phyloP scores from a whole-genome alignment of 2,329 filamentous ascomycete genomes.

The Sarocladiaceae sp. region DNA sequence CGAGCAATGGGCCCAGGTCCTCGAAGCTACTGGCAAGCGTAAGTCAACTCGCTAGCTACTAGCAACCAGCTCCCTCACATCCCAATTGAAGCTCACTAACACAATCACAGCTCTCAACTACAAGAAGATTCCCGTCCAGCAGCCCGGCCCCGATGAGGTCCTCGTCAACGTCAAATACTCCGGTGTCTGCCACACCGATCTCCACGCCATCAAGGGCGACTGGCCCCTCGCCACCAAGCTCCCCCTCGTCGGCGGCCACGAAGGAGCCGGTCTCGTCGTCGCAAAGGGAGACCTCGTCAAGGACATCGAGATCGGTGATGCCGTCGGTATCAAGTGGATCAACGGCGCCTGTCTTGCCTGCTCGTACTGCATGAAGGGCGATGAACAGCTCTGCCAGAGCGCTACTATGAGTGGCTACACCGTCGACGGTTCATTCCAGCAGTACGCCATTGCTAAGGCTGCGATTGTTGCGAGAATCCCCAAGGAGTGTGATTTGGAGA shows the following conservation, averaged over 20 bases:
- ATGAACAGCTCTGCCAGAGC: conserved; percentile 78
- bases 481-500: conserved; percentile 71
- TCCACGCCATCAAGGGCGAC: conserved; percentile 77
- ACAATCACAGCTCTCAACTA: conserved; percentile 52
- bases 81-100: neutral
- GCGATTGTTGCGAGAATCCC: conserved; percentile 79
- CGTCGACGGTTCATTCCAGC: conserved; percentile 89
- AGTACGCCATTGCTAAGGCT: conserved; percentile 86
- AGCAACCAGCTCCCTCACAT: too few relatives aligned
- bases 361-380: conserved; percentile 73
- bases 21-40: conserved; percentile 75
- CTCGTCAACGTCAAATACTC: conserved; percentile 89
- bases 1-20: conserved; percentile 88
- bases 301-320: conserved; percentile 76
- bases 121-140: conserved; percentile 77
- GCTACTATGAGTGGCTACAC: conserved; percentile 83
- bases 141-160: conserved; percentile 84
- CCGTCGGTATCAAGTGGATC: conserved; percentile 90
- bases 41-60: conserved; percentile 30
- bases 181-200: conserved; percentile 87
- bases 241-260: conserved; percentile 78
- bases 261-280: conserved; percentile 79
- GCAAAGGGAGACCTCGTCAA: conserved; percentile 71
- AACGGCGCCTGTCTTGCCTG: conserved; percentile 83
- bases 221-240: conserved; percentile 83